phyloP scores from a whole-genome alignment of 140 eudicot genomes.

The Bidens hawaiensis region DNA sequence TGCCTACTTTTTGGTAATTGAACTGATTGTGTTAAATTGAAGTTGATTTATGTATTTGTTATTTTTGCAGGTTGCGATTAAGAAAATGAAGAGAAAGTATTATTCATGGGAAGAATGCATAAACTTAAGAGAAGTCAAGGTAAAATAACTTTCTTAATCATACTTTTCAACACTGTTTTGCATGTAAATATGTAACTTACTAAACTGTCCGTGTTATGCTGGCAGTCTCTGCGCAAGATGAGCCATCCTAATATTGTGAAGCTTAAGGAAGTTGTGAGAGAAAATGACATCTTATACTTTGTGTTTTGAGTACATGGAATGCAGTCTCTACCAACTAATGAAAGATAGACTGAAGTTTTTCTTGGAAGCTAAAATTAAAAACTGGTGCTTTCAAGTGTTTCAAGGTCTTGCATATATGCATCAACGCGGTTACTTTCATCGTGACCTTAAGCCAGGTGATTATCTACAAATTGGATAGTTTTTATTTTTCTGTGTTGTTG shows the following conservation, averaged over 20 bases:
- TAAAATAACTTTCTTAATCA: conserved; percentile 10
- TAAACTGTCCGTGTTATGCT: conserved; percentile 22
- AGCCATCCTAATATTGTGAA: conserved; percentile 92
- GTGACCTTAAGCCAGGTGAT: conserved; percentile 98
- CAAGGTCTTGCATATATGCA: conserved; percentile 98
- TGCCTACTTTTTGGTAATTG: too few relatives aligned
- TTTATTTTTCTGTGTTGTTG: too few relatives aligned
- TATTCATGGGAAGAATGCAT: conserved; percentile 99
- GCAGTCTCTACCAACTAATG: conserved; percentile 92
- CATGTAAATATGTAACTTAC: too few relatives aligned
- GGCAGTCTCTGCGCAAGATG: conserved; percentile 92
- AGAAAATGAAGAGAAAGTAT: conserved; percentile 95
- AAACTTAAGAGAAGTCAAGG: conserved; percentile 98
- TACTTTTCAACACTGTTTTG: neutral
- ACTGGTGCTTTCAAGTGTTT: conserved; percentile 98
- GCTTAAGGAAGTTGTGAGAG: conserved; percentile 97
- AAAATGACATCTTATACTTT: conserved; percentile 86
- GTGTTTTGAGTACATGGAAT: conserved; percentile 98
- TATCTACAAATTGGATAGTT: neutral
- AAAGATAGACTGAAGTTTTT: conserved; percentile 70
- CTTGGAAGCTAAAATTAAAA: conserved; percentile 70
- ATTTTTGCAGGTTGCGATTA: conserved; percentile 71
- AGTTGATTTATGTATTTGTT: conserved; percentile 6
- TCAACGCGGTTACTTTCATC: conserved; percentile 94
- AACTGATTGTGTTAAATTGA: too few relatives aligned